A percentile compares a stretch with the other conserved stretches of the same genome.
These are phyloP conservation scores for Macrophomina pseudophaseolina DNA, from an alignment of 2,329 filamentous ascomycete species.

Conservation along the genomic window DNA sequence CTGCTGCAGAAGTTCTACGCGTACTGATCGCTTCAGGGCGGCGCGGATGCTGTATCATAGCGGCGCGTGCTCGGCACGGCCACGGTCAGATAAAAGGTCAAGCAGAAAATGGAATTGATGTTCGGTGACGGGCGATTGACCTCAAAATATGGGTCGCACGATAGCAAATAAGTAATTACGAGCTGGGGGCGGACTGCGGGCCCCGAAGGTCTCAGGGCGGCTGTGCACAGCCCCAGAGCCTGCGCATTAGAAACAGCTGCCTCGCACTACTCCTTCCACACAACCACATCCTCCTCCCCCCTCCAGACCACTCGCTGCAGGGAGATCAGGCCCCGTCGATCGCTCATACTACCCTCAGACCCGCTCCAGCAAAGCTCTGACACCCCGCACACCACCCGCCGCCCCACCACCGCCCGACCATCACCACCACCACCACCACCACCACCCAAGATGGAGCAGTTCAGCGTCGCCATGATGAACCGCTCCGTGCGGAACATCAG, in stretches of 20 bases:
- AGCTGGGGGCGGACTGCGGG: constrained; percentile 1
- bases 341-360: background rate
- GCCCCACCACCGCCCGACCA: background rate
- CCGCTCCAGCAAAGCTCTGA: background rate
- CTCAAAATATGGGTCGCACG: background rate
- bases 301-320: background rate
- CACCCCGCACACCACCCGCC: background rate
- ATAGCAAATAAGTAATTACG: background rate
- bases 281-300: background rate
- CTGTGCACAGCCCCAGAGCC: constrained; percentile 16
- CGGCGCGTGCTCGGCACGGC: background rate
- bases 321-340: background rate
- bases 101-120: background rate
- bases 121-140: background rate
- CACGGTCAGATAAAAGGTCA: too few relatives aligned
- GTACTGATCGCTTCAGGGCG: background rate
- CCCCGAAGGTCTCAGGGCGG: background rate
- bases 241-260: constrained; percentile 12
- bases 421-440: background rate
- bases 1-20: constrained; percentile 24
- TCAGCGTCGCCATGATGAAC: constrained; percentile 70
- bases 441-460: constrained; percentile 43
- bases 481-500: constrained; percentile 86
- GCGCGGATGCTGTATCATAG: background rate
- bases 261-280: background rate